Conservation (phyloP, 805 yeast genomes). For the Candida germanica region DNA sequence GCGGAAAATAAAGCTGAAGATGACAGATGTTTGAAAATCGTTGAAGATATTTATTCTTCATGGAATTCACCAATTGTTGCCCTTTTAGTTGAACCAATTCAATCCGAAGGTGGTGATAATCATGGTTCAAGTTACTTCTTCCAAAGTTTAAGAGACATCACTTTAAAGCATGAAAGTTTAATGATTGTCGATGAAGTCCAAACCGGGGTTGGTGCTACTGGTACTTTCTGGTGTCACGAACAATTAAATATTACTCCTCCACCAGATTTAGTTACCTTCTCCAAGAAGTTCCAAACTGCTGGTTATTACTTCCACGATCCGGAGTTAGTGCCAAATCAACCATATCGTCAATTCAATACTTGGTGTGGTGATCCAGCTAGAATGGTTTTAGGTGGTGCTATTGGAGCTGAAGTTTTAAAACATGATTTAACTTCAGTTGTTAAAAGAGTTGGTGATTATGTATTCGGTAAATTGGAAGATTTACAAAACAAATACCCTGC, state of each 20-base stretch:
- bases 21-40: constrained; percentile 70
- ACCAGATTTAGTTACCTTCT: constrained; percentile 82
- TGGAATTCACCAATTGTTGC: constrained; percentile 86
- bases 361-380: constrained; percentile 93
- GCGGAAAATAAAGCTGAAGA: constrained; percentile 74
- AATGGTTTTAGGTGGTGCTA: constrained; percentile 71
- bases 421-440: constrained; percentile 57
- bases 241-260: constrained; percentile 72
- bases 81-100: constrained; percentile 84
- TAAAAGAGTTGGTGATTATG: constrained; percentile 62
- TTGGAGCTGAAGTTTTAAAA: constrained; percentile 60
- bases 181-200: constrained; percentile 85
- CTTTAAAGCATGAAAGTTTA: constrained; percentile 65
- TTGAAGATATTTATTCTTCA: constrained; percentile 63
- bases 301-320: constrained; percentile 81
- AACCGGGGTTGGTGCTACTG: constrained; percentile 88
- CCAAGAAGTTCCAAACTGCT: constrained; percentile 86
- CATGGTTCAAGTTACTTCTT: constrained; percentile 76
- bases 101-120: constrained; percentile 90
- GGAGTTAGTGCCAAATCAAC: constrained; percentile 65
- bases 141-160: constrained; percentile 78
- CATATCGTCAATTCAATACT: constrained; percentile 91
- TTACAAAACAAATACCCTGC: constrained; percentile 60
- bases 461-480: constrained; percentile 52
- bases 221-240: constrained; percentile 85